Evolutionary conservation across 2,329 filamentous ascomycete species (phyloP), one percentile per base, ranked within the genome.

Genomic region (Bipolaris victoriae): DNA sequence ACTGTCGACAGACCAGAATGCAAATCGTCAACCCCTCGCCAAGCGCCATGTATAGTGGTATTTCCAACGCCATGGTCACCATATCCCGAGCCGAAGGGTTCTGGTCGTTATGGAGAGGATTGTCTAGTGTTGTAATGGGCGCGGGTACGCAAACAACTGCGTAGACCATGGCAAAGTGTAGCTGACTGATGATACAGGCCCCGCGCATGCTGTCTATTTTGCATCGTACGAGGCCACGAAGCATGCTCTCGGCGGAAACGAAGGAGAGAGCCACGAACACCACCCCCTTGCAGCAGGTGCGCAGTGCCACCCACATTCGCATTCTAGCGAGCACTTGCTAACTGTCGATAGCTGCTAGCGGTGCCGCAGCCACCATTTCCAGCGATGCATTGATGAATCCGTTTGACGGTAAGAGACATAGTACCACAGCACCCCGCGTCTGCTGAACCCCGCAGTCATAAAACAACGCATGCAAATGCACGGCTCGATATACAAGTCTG

Each of bases 401-500:
- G 20, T 99, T 99, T 76, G 95, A 99, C 80, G 92, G 92, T 97
- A 84, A 71, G 86, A 74, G 55, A 26, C 51, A 43, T 44, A 46
- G 16, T 18, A 39, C 24, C 10, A 40, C 35, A 31, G 46, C 15
- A n/a, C 40, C 35, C 26, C 36, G 29, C 48, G 50, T 36, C 35
- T 49, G 57, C 70, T 73, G 33, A 76, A 43, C 40, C 31, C 43
- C 18, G 29, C 71, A 97, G 95, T 99, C 61, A 97, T 99, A 82
- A 99, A 99, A 81, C 95, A 99, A 78, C 91, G 95, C 70, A 99
- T 99, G 95, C 95, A 99, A 78, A 90, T 99, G 58, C 91, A 97
- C 76, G 90, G 95, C 71, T 98, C 94, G n/a, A 88, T 88, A 65
- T 97, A 98, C 80, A 89, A 88, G 69, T 92, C 90, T 20, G 89